These are phyloP conservation scores for Aristolochia californica DNA, from an alignment of 164 flowering plant genomes.

Conservation along the genomic window DNA sequence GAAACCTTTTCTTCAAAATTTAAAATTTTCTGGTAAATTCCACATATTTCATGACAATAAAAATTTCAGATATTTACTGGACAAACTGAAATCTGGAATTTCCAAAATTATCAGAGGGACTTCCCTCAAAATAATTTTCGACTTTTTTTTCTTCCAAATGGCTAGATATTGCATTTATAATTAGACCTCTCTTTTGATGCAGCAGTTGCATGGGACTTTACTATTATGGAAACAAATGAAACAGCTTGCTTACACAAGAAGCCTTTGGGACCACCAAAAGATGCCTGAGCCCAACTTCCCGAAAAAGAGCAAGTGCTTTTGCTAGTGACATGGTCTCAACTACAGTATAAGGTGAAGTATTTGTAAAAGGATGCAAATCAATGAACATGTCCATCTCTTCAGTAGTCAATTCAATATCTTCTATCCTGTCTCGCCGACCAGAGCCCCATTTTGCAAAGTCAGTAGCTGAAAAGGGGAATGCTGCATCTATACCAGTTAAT, in stretches of 20 bases:
- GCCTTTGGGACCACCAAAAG: slow-evolving; percentile 71
- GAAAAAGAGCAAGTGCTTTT: slow-evolving; percentile 71
- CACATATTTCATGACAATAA: too few relatives aligned
- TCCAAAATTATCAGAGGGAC: too few relatives aligned
- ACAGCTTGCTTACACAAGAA: slow-evolving; percentile 42
- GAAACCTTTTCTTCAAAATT: too few relatives aligned
- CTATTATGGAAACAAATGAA: neutral
- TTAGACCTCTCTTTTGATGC: too few relatives aligned
- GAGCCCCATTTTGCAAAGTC: slow-evolving; percentile 84
- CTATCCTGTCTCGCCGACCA: slow-evolving; percentile 38
- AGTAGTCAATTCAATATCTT: slow-evolving; percentile 47
- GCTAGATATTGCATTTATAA: too few relatives aligned
- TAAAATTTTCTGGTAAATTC: too few relatives aligned
- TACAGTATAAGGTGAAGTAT: slow-evolving; percentile 83
- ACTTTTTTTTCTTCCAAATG: too few relatives aligned
- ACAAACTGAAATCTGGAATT: too few relatives aligned
- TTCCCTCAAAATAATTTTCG: too few relatives aligned
- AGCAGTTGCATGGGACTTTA: too few relatives aligned
- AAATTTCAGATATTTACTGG: too few relatives aligned
- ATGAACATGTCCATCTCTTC: slow-evolving; percentile 91
- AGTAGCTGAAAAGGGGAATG: slow-evolving; percentile 30
- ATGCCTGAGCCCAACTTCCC: slow-evolving; percentile 85
- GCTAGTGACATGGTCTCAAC: slow-evolving; percentile 92
- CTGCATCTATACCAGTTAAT: slow-evolving; percentile 20
- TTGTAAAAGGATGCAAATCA: slow-evolving; percentile 80